Conservation (phyloP, 2,329 filamentous ascomycete species). For the Phoma sp. region DNA sequence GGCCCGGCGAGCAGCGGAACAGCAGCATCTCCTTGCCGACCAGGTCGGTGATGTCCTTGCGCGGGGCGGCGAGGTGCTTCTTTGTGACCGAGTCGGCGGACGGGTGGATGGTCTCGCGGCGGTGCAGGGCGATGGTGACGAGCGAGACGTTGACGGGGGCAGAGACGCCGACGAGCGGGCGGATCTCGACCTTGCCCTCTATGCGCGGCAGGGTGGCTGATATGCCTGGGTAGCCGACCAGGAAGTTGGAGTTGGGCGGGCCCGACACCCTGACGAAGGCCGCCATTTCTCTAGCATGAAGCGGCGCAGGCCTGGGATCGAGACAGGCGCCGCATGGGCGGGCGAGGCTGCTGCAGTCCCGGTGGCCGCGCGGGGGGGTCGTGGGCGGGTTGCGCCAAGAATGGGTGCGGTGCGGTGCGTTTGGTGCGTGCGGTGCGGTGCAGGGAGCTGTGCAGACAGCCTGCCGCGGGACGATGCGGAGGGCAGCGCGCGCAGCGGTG, state of each 20-base stretch:
- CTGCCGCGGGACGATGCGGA: conserved; percentile 33
- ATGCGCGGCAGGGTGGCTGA: conserved; percentile 96
- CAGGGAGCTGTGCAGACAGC: conserved; percentile 25
- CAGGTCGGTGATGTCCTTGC: conserved; percentile 89
- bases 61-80: conserved; percentile 86
- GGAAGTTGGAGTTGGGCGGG: conserved; percentile 94
- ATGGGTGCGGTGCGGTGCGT: too few relatives aligned
- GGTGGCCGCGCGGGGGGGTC: not conserved
- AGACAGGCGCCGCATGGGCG: conserved; percentile 47
- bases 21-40: conserved; percentile 95
- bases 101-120: conserved; percentile 95
- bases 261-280: conserved; percentile 95
- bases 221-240: conserved; percentile 97
- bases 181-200: conserved; percentile 96
- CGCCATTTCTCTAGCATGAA: conserved; percentile 53
- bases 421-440: conserved; percentile 12
- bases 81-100: conserved; percentile 93
- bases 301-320: conserved; percentile 46
- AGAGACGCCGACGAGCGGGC: conserved; percentile 82
- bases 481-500: conserved; percentile 24
- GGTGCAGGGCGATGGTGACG: conserved; percentile 91
- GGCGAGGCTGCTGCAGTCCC: conserved; percentile 10
- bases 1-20: conserved; percentile 83
- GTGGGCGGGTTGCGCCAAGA: conserved; percentile 11
- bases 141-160: conserved; percentile 90